These are phyloP conservation scores for Trichoderma arundinaceum DNA, from an alignment of 2,329 filamentous ascomycete genomes.

Conservation along the genomic window DNA sequence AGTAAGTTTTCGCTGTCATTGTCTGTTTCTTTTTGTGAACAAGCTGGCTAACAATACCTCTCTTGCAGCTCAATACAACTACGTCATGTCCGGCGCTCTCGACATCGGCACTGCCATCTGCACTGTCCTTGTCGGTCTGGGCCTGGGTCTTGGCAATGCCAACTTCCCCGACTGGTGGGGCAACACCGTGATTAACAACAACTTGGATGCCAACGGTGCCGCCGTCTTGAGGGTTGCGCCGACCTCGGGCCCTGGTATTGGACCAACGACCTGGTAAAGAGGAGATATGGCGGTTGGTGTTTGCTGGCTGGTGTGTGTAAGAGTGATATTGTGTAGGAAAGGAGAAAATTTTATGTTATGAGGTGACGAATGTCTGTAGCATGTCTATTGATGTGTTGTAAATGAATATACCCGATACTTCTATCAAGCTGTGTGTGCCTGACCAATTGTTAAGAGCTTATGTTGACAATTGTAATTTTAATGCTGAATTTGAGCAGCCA, in stretches of 20 bases:
- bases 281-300: neutral
- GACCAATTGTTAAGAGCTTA: neutral
- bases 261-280: slow-evolving; percentile 21
- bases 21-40: neutral
- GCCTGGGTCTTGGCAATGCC: slow-evolving; percentile 53
- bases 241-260: slow-evolving; percentile 17
- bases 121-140: slow-evolving; percentile 58
- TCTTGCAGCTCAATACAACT: slow-evolving; percentile 55
- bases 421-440: neutral
- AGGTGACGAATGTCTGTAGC: neutral
- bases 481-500: too few species aligned
- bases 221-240: slow-evolving; percentile 35
- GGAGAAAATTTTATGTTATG: slow-evolving; percentile 4
- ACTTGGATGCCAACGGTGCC: slow-evolving; percentile 40
- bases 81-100: slow-evolving; percentile 62
- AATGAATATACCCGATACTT: slow-evolving; percentile 17
- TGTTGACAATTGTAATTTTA: neutral
- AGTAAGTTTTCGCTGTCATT: slow-evolving; percentile 43
- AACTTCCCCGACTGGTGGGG: slow-evolving; percentile 59
- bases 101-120: slow-evolving; percentile 65
- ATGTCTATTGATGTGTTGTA: neutral
- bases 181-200: slow-evolving; percentile 38
- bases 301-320: neutral
- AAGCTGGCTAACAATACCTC: neutral
- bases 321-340: neutral